phyloP scores from a whole-genome alignment of 331 rosid genomes.

The Quercus phellos region DNA sequence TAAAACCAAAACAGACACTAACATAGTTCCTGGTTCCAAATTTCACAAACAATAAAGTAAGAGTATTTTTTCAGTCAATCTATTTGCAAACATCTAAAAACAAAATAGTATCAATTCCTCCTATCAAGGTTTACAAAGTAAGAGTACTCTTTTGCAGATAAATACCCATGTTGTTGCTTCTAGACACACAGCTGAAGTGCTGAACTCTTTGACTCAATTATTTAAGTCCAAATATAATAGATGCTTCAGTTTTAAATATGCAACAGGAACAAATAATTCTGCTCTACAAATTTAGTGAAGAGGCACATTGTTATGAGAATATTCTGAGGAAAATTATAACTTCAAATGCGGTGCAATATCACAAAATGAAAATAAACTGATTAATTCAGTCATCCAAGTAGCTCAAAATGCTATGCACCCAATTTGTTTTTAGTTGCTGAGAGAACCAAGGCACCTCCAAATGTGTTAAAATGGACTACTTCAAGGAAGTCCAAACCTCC shows the following conservation, averaged over 20 bases:
- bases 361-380: not conserved
- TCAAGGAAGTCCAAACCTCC: no score
- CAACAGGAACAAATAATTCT: not conserved
- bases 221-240: not conserved
- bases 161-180: not conserved
- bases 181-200: not conserved
- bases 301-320: not conserved
- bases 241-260: not conserved
- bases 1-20: not conserved
- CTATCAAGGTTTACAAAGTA: not conserved
- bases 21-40: not conserved
- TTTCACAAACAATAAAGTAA: not conserved
- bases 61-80: not conserved
- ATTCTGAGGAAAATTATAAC: not conserved
- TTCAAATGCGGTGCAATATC: not conserved
- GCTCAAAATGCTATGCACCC: not conserved
- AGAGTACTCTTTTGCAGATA: not conserved
- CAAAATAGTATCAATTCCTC: not conserved
- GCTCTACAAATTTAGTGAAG: not conserved
- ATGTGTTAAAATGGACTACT: no score
- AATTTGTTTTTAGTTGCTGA: no score
- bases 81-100: not conserved
- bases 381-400: not conserved
- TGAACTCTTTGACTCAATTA: not conserved
- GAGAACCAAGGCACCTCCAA: no score